Evolutionary conservation across 192 early-diverging fungal genomes (phyloP).

Genomic region (Gorgonomyces haynaldii): DNA sequence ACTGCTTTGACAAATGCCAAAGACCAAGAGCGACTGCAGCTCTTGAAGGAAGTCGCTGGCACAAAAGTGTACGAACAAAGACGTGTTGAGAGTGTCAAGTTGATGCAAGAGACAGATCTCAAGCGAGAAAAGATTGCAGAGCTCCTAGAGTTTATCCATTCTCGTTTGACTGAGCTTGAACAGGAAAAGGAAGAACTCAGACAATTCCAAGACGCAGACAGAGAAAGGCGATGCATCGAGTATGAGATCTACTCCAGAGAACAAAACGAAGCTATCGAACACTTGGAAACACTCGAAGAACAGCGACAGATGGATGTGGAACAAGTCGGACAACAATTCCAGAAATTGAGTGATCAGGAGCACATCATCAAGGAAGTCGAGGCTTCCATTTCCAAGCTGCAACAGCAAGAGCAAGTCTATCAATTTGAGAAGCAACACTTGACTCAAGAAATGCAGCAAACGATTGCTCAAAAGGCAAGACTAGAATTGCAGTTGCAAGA

Average conservation of each 20-base stretch:
- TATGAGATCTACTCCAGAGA: constrained; percentile 90
- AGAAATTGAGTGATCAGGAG: constrained; percentile 66
- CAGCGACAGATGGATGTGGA: constrained; percentile 47
- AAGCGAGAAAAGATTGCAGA: constrained; percentile 85
- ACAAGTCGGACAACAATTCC: constrained; percentile 20
- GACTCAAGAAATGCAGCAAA: constrained; percentile 3
- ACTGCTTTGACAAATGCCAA: constrained; percentile 89
- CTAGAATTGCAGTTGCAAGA: constrained; percentile 1
- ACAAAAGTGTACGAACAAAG: constrained; percentile 91
- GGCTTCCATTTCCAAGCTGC: constrained; percentile 27
- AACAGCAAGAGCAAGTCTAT: constrained; percentile 8
- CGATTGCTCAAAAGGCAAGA: constrained; percentile 2
- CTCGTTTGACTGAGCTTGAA: constrained; percentile 79
- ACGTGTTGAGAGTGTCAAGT: constrained; percentile 76
- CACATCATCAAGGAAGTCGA: constrained; percentile 72
- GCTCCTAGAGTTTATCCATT: constrained; percentile 75
- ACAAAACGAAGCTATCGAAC: constrained; percentile 60
- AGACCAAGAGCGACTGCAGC: constrained; percentile 73
- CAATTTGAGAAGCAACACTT: constrained; percentile 3
- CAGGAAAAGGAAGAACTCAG: constrained; percentile 87
- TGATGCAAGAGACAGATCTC: constrained; percentile 82
- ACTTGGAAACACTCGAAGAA: constrained; percentile 56
- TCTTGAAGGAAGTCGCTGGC: constrained; percentile 97
- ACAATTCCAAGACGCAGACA: constrained; percentile 76
- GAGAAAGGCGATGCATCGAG: constrained; percentile 75